Evolutionary conservation across 2,329 filamentous ascomycete species (phyloP), one percentile per base, ranked within the genome.

Genomic region (Epichloe uncinata): DNA sequence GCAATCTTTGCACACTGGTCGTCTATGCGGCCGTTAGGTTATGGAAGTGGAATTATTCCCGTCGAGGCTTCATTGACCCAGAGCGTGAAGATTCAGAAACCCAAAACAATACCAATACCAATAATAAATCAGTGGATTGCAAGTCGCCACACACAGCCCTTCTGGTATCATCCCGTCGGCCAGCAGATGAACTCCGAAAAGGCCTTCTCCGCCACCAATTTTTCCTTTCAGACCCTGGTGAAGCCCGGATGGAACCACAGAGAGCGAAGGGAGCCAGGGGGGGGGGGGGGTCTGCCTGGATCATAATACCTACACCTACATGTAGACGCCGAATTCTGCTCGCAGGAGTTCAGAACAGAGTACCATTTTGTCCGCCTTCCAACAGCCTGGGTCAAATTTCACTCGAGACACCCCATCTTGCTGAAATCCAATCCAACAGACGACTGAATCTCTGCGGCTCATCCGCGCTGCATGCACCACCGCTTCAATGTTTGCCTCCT

Each of bases 191-290:
- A 26, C 30, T 35, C 38, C 7, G 36, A 37, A 48, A 48, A 45
- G 44, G 45, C 37, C 50, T 42, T 45, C 47, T 58, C 59, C 60
- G 60, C 58, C 61, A 61, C 56, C 58, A 35, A 30, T 55, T 55
- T 56, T 49, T 11, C 16, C 33, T 26, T 26, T 51, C 46, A 38
- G 52, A 55, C 42, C 49, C 44, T 52, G 45, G 49, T 45, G 46
- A 49, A 49, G 36, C 45, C 45, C 42, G 45, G 41, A 16, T 20
- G 38, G 47, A 36, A 18, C 36, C 30, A 37, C 20, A 48, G 45
- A 46, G 42, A 47, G 48, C 45, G 35, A 30, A 44, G 38, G 47
- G 15, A 22, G 45, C 35, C 35, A 47, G 20, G 20, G 22, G 5
- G 5, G 20, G 20, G 20, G 20, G 26, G 26, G 26, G 7, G 26